These are phyloP conservation scores for Lanmaoa pseudosensibilis DNA, from an alignment of 768 basidiomycete species.

Conservation along the genomic window DNA sequence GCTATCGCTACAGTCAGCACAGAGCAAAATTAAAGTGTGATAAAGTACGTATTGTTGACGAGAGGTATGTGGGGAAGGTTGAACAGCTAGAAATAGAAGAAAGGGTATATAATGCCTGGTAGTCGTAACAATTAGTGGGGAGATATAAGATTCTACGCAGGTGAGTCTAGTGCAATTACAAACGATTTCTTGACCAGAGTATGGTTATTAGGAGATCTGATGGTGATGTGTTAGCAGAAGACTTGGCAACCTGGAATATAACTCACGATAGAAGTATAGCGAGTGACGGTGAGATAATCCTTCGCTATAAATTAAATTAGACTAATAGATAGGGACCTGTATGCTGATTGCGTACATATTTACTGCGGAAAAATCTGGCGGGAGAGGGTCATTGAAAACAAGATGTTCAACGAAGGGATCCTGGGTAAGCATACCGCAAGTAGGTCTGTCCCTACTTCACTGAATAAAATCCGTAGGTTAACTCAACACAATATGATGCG, in stretches of 20 bases:
- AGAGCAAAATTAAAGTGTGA: background rate
- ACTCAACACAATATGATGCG: background rate
- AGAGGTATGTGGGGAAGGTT: background rate
- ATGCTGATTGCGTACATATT: too few relatives aligned
- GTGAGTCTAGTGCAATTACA: background rate
- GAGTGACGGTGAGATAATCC: background rate
- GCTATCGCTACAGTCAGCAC: constrained; percentile 24
- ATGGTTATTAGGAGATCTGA: constrained; percentile 3
- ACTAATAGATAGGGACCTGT: background rate
- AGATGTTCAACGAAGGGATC: background rate
- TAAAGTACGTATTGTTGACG: background rate
- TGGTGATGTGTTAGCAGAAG: background rate
- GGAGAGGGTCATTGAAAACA: background rate
- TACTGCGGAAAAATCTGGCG: background rate
- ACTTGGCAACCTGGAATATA: background rate
- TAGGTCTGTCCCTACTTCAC: background rate
- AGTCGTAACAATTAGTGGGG: background rate
- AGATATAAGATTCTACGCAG: background rate
- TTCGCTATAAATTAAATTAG: background rate
- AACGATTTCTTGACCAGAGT: background rate
- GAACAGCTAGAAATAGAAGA: background rate
- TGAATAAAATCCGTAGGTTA: background rate
- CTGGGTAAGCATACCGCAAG: background rate
- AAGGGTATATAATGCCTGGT: background rate
- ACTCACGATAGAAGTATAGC: background rate